These are phyloP conservation scores for Crithidia expoeki DNA, from an alignment of 208 protist species.

Conservation along the genomic window DNA sequence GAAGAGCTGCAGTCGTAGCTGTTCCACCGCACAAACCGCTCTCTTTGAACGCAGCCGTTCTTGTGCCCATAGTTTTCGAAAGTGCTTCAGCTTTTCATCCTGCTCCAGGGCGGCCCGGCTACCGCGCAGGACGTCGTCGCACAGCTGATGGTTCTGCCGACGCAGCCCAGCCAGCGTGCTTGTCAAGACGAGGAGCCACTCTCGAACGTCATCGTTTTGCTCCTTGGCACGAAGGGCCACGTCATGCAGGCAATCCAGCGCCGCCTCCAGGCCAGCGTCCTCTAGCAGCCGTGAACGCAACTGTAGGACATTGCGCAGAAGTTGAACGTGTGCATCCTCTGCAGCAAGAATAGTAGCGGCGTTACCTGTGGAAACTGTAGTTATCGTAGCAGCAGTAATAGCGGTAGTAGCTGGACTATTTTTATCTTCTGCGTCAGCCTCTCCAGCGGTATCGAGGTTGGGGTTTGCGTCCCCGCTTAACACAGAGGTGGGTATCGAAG, in stretches of 20 bases:
- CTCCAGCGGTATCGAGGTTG: neutral
- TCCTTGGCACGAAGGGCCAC: slow-evolving; percentile 28
- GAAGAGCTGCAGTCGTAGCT: slow-evolving; percentile 33
- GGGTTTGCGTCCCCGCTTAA: neutral
- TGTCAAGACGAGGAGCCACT: slow-evolving; percentile 29
- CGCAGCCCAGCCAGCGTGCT: slow-evolving; percentile 26
- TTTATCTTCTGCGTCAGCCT: neutral
- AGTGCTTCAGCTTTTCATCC: neutral
- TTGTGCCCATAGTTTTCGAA: neutral
- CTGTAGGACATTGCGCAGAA: slow-evolving; percentile 3
- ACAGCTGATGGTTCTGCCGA: slow-evolving; percentile 24
- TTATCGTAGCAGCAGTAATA: neutral
- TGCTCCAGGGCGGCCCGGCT: neutral
- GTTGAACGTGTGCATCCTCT: slow-evolving; percentile 19
- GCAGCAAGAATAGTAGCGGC: neutral
- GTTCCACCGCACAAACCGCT: slow-evolving; percentile 7
- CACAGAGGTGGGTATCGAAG: slow-evolving; percentile 2
- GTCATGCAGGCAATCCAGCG: slow-evolving; percentile 13
- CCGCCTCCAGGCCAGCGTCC: neutral
- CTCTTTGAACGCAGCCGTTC: neutral
- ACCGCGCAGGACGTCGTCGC: slow-evolving; percentile 10
- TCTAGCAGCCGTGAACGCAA: neutral
- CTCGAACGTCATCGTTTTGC: slow-evolving; percentile 24
- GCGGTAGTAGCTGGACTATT: too few relatives aligned
- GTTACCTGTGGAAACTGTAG: too few relatives aligned